phyloP scores from a whole-genome alignment of 805 yeast species.

The Metschnikowia cubensis region DNA sequence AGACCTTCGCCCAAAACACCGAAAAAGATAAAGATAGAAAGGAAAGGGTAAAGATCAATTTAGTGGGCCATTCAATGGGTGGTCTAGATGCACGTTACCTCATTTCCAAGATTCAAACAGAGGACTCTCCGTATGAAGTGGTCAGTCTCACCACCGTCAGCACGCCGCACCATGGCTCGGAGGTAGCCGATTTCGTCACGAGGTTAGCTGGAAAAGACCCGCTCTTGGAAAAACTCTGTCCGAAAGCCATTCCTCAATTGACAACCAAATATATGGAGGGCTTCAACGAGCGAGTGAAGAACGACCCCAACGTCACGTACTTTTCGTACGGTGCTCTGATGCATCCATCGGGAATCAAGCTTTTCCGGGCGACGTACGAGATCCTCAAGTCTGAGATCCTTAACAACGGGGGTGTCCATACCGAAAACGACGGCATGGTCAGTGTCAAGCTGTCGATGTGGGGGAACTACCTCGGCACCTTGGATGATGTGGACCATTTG shows the following conservation, averaged over 20 bases:
- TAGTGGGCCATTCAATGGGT: conserved; percentile 92
- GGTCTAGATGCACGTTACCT: conserved; percentile 82
- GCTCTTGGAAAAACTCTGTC: conserved; percentile 19
- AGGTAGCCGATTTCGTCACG: conserved; percentile 68
- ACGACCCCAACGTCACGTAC: conserved; percentile 64
- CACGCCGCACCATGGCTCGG: conserved; percentile 87
- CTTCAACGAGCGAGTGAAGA: conserved; percentile 50
- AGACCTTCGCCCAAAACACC: conserved; percentile 22
- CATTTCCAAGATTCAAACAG: conserved; percentile 47
- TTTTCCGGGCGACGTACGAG: conserved; percentile 63
- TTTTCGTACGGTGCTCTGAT: conserved; percentile 82
- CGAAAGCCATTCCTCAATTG: conserved; percentile 54
- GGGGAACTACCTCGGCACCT: conserved; percentile 80
- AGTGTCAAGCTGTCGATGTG: conserved; percentile 73
- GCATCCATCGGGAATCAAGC: conserved; percentile 56
- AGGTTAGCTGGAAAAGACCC: conserved; percentile 25
- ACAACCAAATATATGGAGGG: conserved; percentile 50
- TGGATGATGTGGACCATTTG: conserved; percentile 76
- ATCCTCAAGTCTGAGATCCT: conserved; percentile 39
- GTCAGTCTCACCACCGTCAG: conserved; percentile 78
- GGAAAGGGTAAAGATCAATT: conserved; percentile 51
- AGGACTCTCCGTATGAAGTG: conserved; percentile 47
- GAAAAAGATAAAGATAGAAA: conserved; percentile 11
- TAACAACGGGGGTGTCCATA: conserved; percentile 27
- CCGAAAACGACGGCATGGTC: conserved; percentile 83